Base-by-base conservation (phyloP, 345 rosid species). In the Arabidopsis suecica region DNA sequence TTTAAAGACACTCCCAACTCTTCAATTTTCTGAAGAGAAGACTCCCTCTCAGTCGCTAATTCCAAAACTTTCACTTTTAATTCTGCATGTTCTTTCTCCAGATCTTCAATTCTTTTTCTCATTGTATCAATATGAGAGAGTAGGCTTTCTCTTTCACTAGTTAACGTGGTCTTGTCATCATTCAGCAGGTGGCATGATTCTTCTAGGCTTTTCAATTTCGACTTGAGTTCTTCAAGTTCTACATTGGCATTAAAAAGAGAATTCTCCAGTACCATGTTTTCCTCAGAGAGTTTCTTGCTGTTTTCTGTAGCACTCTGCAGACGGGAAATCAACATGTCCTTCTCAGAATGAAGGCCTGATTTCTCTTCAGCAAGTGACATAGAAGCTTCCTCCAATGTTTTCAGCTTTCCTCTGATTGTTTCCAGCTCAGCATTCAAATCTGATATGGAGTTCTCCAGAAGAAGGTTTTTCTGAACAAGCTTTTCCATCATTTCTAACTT, bases 391-490 rank as follows among this genome's bases (percentile, higher is more conserved):
- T 96, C 97, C 75, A 93, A 74, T 40, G 74, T 73, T 72, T 82
- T 84, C 74, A 90, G 84, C 82, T 82, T 89, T 71, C 78, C 87
- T 73, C 93, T 83, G 68, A 85, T 83, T 64, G 86, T 87, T 79
- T 88, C 91, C 61, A 96, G 81, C 85, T 96, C 98, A 16, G 83
- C 87, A 72, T 87, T 93, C 88, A 96, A 76, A 82, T 89, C 96
- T 50, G 96, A 84, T 61, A 96, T 85, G 60, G 96, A 96, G 65
- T 91, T 93, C 88, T 92, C 99, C 56, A 93, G 78, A 72, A 90
- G 77, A 74, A 82, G 72, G 75, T 90, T 92, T 79, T 92, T 89
- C 86, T 89, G 87, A 59, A 83, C 69, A 72, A 95, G 96, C 47
- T 83, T 84, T 83, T 95, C 87, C 99, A 89, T 89, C 72, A 84